Conservation (phyloP, 495 filamentous ascomycete genomes). For the Chaetomium fimeti region DNA sequence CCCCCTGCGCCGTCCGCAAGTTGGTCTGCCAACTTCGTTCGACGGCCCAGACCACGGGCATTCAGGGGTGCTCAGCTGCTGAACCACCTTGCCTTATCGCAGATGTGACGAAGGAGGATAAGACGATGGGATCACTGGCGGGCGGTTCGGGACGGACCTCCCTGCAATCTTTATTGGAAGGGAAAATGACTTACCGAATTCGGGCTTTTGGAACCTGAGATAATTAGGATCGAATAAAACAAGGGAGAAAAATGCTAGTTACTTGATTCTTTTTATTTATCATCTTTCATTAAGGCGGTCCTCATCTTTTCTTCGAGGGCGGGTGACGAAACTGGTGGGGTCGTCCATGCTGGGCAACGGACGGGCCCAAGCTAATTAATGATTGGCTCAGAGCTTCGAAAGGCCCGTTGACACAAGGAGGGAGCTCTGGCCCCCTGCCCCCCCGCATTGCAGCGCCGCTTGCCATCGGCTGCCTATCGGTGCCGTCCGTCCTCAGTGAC, state of each 20-base stretch:
- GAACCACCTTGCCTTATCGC: slow-evolving; percentile 21
- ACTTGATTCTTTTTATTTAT: too few species aligned
- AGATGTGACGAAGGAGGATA: not conserved
- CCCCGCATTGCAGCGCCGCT: not conserved
- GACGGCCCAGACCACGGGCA: too few species aligned
- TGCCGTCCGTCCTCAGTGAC: not conserved
- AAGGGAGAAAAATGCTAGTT: too few species aligned
- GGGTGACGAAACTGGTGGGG: slow-evolving; percentile 5
- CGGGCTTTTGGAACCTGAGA: too few species aligned
- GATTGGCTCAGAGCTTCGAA: slow-evolving; percentile 14
- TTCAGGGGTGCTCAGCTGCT: slow-evolving; percentile 5
- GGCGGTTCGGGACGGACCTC: too few species aligned
- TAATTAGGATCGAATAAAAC: not conserved
- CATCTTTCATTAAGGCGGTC: not conserved
- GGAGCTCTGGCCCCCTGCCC: not conserved
- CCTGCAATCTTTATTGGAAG: too few species aligned
- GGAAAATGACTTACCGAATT: too few species aligned
- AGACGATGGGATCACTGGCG: not conserved
- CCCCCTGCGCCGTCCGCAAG: slow-evolving; percentile 9
- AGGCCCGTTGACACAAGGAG: not conserved
- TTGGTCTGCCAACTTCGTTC: slow-evolving; percentile 13
- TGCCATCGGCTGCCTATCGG: not conserved
- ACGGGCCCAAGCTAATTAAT: not conserved
- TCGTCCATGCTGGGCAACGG: not conserved
- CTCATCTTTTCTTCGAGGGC: not conserved